A percentile compares a stretch with the other conserved stretches of the same genome.
Conservation (phyloP, 306 rosid species). For the Fagus sylvatica region DNA sequence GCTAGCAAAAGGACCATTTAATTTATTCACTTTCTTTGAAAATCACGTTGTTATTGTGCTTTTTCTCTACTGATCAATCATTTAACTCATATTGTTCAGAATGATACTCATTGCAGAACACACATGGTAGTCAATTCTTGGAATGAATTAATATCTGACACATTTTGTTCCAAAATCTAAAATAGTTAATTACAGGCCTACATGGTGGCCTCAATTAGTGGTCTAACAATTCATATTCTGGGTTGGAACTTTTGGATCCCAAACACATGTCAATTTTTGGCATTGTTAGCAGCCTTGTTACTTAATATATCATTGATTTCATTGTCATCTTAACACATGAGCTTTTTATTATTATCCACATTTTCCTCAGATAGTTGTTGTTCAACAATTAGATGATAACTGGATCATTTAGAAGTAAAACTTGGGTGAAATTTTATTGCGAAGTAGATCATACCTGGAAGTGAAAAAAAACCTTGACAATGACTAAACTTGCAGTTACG, state of each 20-base stretch:
- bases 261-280: neutral
- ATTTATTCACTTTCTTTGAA: neutral
- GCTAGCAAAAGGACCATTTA: neutral
- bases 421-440: neutral
- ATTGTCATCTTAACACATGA: neutral
- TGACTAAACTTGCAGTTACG: neutral
- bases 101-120: neutral
- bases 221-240: neutral
- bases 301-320: neutral
- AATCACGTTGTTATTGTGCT: neutral
- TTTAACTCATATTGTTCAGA: neutral
- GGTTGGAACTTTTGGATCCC: neutral
- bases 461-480: neutral
- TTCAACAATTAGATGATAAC: neutral
- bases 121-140: neutral
- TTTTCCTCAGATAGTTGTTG: neutral
- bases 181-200: neutral
- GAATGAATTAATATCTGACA: neutral
- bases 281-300: neutral
- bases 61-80: neutral
- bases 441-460: neutral
- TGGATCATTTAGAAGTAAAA: neutral
- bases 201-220: neutral
- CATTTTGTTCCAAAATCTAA: neutral
- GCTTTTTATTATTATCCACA: neutral